Percentiles rank a stretch among this genome's conserved stretches.
Conservation (phyloP, 768 basidiomycete species). For the Leccinum incarnatum region DNA sequence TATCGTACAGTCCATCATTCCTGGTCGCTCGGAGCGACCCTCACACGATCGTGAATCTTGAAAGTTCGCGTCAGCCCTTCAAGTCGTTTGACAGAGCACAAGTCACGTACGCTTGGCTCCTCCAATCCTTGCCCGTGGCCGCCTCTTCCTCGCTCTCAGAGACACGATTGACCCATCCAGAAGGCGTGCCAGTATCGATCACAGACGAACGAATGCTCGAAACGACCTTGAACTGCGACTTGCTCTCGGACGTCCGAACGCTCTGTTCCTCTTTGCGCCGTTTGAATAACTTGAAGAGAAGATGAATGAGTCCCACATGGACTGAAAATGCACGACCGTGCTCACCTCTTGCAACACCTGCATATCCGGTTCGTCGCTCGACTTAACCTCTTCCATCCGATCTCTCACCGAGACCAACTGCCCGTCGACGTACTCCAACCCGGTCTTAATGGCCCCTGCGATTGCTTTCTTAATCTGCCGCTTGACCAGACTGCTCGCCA, state of each 20-base stretch:
- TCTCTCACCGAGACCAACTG: constrained; percentile 89
- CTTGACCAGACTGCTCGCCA: constrained; percentile 83
- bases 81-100: not conserved
- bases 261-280: constrained; percentile 50
- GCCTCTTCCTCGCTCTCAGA: constrained; percentile 42
- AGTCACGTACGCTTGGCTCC: constrained; percentile 45
- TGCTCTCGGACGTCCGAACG: constrained; percentile 38
- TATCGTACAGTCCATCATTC: not conserved
- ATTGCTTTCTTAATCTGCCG: constrained; percentile 59
- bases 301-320: not conserved
- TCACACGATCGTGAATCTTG: constrained; percentile 17
- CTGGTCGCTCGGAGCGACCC: not conserved
- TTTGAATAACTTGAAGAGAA: constrained; percentile 49
- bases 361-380: constrained; percentile 37
- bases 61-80: not conserved
- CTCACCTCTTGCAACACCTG: constrained; percentile 62
- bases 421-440: constrained; percentile 83
- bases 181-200: constrained; percentile 60
- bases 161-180: constrained; percentile 69
- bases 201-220: constrained; percentile 67
- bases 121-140: constrained; percentile 47
- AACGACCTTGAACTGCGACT: constrained; percentile 80
- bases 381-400: constrained; percentile 63
- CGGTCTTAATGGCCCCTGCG: constrained; percentile 68
- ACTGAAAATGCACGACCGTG: not conserved